phyloP scores from a whole-genome alignment of 306 rosid species.

The Erythrophleum fordii region DNA sequence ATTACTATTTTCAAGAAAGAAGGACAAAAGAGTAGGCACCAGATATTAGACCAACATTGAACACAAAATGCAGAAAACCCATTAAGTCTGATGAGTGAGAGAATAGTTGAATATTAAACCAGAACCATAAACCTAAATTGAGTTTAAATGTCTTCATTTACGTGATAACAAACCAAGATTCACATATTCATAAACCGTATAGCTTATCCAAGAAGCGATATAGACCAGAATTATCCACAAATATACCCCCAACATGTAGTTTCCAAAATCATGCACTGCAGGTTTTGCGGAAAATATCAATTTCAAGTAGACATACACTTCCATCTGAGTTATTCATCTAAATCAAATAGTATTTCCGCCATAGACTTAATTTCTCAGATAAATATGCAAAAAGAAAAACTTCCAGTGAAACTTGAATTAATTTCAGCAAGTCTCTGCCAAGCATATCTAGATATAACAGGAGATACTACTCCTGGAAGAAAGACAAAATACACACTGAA shows the following conservation, averaged over 20 bases:
- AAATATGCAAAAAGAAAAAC: not conserved
- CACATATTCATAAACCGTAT: conserved; percentile 15
- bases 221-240: not conserved
- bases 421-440: conserved; percentile 20
- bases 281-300: no score
- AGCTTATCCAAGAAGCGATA: conserved; percentile 21
- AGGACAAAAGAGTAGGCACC: conserved; percentile 21
- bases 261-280: no score
- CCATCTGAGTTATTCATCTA: conserved; percentile 3
- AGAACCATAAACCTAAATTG: conserved; percentile 8
- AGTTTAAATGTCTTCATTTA: conserved; percentile 5
- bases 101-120: conserved; percentile 35
- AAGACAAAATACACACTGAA: conserved; percentile 26
- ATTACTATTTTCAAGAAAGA: conserved; percentile 16
- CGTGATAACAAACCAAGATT: conserved; percentile 26
- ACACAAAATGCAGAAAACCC: conserved; percentile 5
- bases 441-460: conserved; percentile 29
- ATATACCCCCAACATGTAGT: no score
- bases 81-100: conserved; percentile 29
- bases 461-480: not conserved
- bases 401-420: not conserved
- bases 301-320: no score
- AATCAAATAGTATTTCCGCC: not conserved
- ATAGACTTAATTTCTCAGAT: not conserved
- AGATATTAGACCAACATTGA: conserved; percentile 7